phyloP scores from a whole-genome alignment of 768 basidiomycete species.

The Phanerodontia chrysosporium region DNA sequence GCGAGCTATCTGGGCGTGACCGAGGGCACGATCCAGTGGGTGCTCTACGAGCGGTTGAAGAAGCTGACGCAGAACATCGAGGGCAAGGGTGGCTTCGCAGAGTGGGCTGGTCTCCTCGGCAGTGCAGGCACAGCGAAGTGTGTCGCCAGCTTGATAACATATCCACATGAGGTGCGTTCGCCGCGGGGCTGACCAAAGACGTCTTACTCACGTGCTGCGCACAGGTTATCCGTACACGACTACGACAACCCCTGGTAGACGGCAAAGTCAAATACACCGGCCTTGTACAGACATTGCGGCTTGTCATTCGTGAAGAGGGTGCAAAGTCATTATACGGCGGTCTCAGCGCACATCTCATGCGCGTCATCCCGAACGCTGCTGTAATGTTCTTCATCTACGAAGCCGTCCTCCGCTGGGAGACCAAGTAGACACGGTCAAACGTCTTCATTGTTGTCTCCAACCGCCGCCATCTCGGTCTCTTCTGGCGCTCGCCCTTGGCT shows the following conservation, averaged over 20 bases:
- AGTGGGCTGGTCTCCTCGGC: constrained; percentile 81
- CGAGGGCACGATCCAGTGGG: constrained; percentile 97
- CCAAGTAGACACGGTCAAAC: not conserved
- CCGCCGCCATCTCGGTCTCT: not conserved
- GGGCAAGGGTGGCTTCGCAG: constrained; percentile 49
- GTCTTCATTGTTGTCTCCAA: not conserved
- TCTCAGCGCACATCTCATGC: constrained; percentile 90
- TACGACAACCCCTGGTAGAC: constrained; percentile 82
- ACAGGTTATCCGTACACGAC: constrained; percentile 86
- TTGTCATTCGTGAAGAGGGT: constrained; percentile 90
- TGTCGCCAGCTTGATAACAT: constrained; percentile 91
- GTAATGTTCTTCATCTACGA: constrained; percentile 98
- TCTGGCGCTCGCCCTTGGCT: not conserved
- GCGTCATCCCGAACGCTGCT: constrained; percentile 94
- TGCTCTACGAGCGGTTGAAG: constrained; percentile 91
- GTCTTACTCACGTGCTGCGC: constrained; percentile 3
- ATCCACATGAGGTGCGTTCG: constrained; percentile 87
- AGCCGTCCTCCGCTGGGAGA: constrained; percentile 60
- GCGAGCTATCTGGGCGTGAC: constrained; percentile 95
- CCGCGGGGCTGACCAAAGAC: not conserved
- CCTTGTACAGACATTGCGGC: constrained; percentile 75
- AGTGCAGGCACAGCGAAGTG: constrained; percentile 93
- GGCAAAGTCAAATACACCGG: constrained; percentile 83
- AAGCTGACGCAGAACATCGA: constrained; percentile 50
- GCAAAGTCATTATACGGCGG: constrained; percentile 84